These are phyloP conservation scores for Salix suchowensis DNA, from an alignment of 345 rosid genomes.

Conservation along the genomic window DNA sequence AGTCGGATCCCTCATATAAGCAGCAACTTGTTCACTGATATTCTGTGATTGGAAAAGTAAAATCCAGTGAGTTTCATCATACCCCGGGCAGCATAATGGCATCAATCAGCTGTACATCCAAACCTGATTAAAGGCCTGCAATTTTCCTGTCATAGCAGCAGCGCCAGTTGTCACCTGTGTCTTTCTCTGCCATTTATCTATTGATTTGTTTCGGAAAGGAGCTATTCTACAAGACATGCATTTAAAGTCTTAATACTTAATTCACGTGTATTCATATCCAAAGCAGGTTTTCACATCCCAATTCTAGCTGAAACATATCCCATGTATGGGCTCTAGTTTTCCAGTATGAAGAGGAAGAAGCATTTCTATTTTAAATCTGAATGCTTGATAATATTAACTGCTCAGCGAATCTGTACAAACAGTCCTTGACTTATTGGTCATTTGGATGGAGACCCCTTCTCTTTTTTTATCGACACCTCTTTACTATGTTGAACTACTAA, in stretches of 20 bases:
- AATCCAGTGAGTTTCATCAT: slow-evolving; percentile 15
- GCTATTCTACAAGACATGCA: slow-evolving; percentile 51
- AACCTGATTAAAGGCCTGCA: slow-evolving; percentile 97
- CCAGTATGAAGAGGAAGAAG: too few species aligned
- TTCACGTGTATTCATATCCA: background rate
- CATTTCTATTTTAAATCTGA: too few species aligned
- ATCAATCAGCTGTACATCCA: slow-evolving; percentile 1
- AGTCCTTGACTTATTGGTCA: too few species aligned
- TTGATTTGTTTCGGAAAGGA: slow-evolving; percentile 73
- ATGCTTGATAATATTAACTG: too few species aligned
- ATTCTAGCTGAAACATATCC: background rate
- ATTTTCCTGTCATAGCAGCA: slow-evolving; percentile 78
- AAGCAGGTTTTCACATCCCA: background rate
- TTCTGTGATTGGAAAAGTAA: slow-evolving; percentile 40
- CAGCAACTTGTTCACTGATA: slow-evolving; percentile 84
- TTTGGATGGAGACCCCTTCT: too few species aligned
- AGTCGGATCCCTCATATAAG: slow-evolving; percentile 90
- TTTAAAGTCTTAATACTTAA: background rate
- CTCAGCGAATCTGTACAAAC: too few species aligned
- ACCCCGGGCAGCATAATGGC: background rate
- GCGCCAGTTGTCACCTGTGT: slow-evolving; percentile 86
- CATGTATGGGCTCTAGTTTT: too few species aligned
- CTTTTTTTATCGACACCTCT: too few species aligned
- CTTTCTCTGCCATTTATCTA: slow-evolving; percentile 94
- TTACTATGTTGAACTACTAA: too few species aligned